These are phyloP conservation scores for Arthroderma sp. DNA, from an alignment of 2,329 filamentous ascomycete species.

Conservation along the genomic window DNA sequence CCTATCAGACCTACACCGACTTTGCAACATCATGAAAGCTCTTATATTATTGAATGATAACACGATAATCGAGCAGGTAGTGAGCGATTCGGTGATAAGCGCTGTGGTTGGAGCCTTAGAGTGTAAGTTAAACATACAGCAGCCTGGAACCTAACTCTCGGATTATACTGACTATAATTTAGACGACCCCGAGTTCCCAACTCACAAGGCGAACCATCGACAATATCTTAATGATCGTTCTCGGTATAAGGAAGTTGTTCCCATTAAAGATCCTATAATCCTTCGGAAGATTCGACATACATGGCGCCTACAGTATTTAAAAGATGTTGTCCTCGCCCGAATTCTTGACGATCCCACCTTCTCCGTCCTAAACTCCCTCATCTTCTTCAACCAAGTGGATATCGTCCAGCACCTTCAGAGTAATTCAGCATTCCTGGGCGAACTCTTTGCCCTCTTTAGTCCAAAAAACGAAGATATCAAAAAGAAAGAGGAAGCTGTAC, in stretches of 20 bases:
- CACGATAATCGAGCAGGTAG: constrained; percentile 82
- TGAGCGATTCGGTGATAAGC: constrained; percentile 76
- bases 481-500: constrained; percentile 82
- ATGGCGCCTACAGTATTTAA: constrained; percentile 89
- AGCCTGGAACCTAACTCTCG: no score
- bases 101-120: constrained; percentile 92
- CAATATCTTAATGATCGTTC: constrained; percentile 82
- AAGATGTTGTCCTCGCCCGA: constrained; percentile 92
- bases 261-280: constrained; percentile 69
- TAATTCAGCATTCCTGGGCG: constrained; percentile 63
- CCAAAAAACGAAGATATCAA: constrained; percentile 49
- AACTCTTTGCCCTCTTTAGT: constrained; percentile 77
- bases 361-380: constrained; percentile 90
- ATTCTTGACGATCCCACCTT: constrained; percentile 97
- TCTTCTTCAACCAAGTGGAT: constrained; percentile 98
- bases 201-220: constrained; percentile 92
- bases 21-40: constrained; percentile 98
- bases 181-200: constrained; percentile 93
- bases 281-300: constrained; percentile 90
- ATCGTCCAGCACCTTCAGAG: constrained; percentile 89
- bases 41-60: constrained; percentile 91
- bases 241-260: constrained; percentile 91
- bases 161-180: constrained; percentile 19
- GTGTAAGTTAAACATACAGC: constrained; percentile 36
- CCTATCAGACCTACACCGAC: constrained; percentile 67